Evolutionary conservation across 805 yeast species (phyloP), one percentile per base, ranked within the genome.

Genomic region (Brettanomyces anomalus): DNA sequence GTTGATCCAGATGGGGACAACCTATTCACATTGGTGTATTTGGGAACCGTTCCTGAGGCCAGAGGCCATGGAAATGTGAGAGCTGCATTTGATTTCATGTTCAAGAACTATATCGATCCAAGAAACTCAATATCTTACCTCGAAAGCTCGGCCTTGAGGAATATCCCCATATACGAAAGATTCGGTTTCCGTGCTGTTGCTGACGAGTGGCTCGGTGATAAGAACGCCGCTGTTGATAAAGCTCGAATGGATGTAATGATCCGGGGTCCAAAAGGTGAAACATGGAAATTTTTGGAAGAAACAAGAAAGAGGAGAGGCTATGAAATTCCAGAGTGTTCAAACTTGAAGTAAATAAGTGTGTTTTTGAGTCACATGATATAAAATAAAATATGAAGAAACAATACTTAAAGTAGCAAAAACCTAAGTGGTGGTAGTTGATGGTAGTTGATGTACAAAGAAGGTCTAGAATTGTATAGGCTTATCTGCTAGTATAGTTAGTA

Each of bases 31-130:
- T 52, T 62, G 37, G 66, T 62, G 17, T 62, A 62, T 33, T 40
- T 62, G 4, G 67, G 66, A 3, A 57, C 66, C 5, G 54, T 64
- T 5, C 66, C 66, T 14, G 52, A 55, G 15, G 76, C 79, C 5
- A 64, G 78, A 49, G 81, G 81, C 31, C 75, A 75, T 52, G 81
- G 81, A 16, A 75, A 76, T 50, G 74, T 66, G 10, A 57, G 79
- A 39, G 65, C 64, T 20, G 60, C 74, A 54, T 69, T 76, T 49
- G 71, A 74, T 5, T 68, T 63, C 51, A 67, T 72, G 71, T 72
- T 70, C 49, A 53, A 58, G 30, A 63, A 68, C 42, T 63, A 68
- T 53, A 62, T 76, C 41, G 79, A 76, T 49, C 58, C 58, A 19
- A 51, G 52, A 8, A 62, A 62, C 13, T 55, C 64, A 40, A 55